Evolutionary conservation across 805 yeast species (phyloP).

Genomic region (Torulaspora indica): DNA sequence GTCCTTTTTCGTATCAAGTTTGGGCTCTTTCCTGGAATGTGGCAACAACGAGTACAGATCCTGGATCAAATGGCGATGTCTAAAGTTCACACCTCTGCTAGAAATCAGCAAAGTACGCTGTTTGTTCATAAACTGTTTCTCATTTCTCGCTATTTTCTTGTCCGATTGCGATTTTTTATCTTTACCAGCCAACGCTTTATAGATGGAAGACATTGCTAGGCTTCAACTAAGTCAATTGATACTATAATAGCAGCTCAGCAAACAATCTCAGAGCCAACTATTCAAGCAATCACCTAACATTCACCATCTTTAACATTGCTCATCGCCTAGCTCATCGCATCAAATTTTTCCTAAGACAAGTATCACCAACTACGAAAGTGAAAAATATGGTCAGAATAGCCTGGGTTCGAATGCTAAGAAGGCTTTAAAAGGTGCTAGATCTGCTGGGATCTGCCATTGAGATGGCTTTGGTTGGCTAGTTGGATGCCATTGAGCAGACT

Average conservation of each 20-base stretch:
- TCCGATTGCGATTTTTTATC: constrained; percentile 29
- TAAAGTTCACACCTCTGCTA: constrained; percentile 88
- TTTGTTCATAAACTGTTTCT: constrained; percentile 65
- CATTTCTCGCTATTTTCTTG: constrained; percentile 35
- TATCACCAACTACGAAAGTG: constrained; percentile 3
- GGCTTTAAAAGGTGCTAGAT: background rate
- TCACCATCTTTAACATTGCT: too few species aligned
- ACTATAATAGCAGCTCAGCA: background rate
- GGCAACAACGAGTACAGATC: constrained; percentile 80
- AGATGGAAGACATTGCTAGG: constrained; percentile 59
- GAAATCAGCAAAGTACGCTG: constrained; percentile 87
- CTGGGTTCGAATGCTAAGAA: background rate
- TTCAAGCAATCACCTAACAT: background rate
- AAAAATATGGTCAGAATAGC: constrained; percentile 5
- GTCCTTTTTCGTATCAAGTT: constrained; percentile 87
- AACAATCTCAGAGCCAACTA: background rate
- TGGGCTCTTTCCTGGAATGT: constrained; percentile 94
- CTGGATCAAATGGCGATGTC: constrained; percentile 90
- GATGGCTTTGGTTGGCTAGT: background rate
- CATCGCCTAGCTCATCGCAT: constrained; percentile 13
- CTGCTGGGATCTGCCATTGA: background rate
- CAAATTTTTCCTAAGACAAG: constrained; percentile 9
- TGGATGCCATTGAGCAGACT: background rate
- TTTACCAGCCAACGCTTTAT: constrained; percentile 59
- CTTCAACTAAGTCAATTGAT: background rate